Evolutionary conservation across 176 grass and related monocot genomes (phyloP), one percentile per base, ranked within the genome.

Genomic region (Cocos nucifera): DNA sequence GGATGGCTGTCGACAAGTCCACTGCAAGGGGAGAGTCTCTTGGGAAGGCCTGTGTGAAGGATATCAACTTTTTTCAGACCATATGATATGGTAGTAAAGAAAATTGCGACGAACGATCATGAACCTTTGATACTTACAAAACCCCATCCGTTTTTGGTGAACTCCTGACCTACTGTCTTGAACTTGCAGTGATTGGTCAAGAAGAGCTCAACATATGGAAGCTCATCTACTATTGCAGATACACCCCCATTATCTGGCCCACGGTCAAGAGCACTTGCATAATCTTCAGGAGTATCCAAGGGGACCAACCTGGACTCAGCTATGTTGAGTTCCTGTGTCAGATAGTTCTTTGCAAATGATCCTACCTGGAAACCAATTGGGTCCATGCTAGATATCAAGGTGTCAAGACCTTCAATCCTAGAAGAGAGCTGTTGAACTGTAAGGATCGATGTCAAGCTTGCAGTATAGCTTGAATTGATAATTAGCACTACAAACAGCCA

Each of bases 61-160:
- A 5, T 16, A 72, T 15, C 14, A 30, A 17, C 1, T 59, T n/a
- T 48, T 6, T 18, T 17, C 22, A 73, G 28, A 35, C 20, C 27
- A 56, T 24, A 12, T 17, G 35, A 44, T 14, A 44, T 3, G 9
- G 3, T 12, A 12, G 8, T 0, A 14, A 44, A 44, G 35, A 44
- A 10, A 44, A 14, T 14, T 14, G 10, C 10, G 35, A 44, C 14
- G 10, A 44, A 44, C 2, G 35, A 44, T 3, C 3, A 14, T 44
- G 35, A 44, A 44, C 35, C 7, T 3, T 4, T 4, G 22, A 29
- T 56, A 88, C 92, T 87, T 22, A 95, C 87, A 52, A 98, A 98
- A 58, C 93, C 93, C 93, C 93, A 98, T 70, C 93, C 93, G 56
- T 85, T 80, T 81, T 98, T 92, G 59, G 93, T 98, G 93, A 98